Evolutionary conservation across 441 rosid species (phyloP), one percentile per base, ranked within the genome.

Genomic region (Codiaeum variegatum): DNA sequence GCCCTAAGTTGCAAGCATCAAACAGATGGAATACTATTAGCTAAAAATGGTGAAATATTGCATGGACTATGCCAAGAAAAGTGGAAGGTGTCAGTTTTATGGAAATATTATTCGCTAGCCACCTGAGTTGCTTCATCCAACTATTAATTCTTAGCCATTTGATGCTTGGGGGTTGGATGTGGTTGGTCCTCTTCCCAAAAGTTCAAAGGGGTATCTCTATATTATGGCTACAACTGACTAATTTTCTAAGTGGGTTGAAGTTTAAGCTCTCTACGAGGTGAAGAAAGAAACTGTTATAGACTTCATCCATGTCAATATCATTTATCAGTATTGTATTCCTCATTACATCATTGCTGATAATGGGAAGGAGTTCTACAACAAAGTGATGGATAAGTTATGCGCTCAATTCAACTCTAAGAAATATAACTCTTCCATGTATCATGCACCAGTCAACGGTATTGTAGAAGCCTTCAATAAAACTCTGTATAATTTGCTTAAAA

Each of bases 151-250:
- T 0, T 66, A 46, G 68, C 63, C 68, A 0, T 76, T 76, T 36
- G 68, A 71, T 8, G 52, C 65, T 29, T 77, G 56, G 44, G 61
- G 64, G 15, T 29, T 70, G 1, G 71, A 76, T 65, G 66, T 76
- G 0, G 47, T 70, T 1, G 75, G 70, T 1, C 54, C 56, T 8
- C 5, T 65, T 4, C 28, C 12, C 0, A 58, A 70, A 60, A 61
- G 49, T 23, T 59, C 15, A n/a, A 28, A 12, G 0, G 26, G 55
- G 3, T 47, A 66, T 24, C 7, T 28, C 0, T 66, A 63, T 13
- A 54, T 54, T 23, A 1, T 54, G 4, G 59, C 29, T 54, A 11
- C 26, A 7, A 54, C 56, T 5, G 29, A 54, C 9, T 54, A n/a
- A 0, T 54, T 54, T 13, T 54, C 59, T 3, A 54, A 54, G 6